These are phyloP conservation scores for Juncus effusus DNA, from an alignment of 176 grass and related monocot species.

Conservation along the genomic window DNA sequence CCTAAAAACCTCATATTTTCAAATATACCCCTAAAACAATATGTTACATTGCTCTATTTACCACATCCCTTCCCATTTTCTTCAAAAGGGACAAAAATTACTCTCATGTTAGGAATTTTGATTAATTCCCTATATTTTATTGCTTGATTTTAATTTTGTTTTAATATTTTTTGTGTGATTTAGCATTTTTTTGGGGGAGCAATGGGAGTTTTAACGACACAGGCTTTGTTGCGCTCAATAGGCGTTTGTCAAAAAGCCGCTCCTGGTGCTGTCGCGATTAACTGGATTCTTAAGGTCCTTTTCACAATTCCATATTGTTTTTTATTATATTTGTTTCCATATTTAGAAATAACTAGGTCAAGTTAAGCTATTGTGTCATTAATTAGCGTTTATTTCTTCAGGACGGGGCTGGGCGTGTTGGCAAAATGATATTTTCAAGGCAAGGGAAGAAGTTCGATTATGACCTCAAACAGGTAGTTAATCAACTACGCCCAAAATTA, in stretches of 20 bases:
- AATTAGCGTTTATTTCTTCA: conserved; percentile 13
- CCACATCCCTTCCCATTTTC: too few relatives aligned
- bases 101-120: too few relatives aligned
- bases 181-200: conserved; percentile 99
- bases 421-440: conserved; percentile 97
- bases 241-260: conserved; percentile 87
- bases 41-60: too few relatives aligned
- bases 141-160: conserved; percentile 2
- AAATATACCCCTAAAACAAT: too few relatives aligned
- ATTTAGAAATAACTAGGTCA: neutral
- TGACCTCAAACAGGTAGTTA: conserved; percentile 91
- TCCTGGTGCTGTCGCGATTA: conserved; percentile 94
- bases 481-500: neutral
- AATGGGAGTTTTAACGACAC: conserved; percentile 96
- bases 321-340: neutral
- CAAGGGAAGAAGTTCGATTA: conserved; percentile 99
- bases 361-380: too few relatives aligned
- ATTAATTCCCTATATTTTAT: neutral
- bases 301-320: neutral
- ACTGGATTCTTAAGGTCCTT: conserved; percentile 98
- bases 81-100: too few relatives aligned
- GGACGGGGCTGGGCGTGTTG: conserved; percentile 95
- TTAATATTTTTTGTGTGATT: conserved; percentile 12
- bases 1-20: too few relatives aligned
- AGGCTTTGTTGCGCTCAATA: conserved; percentile 83